Conservation (phyloP, 345 rosid genomes). For the Hibiscus tridactylites region DNA sequence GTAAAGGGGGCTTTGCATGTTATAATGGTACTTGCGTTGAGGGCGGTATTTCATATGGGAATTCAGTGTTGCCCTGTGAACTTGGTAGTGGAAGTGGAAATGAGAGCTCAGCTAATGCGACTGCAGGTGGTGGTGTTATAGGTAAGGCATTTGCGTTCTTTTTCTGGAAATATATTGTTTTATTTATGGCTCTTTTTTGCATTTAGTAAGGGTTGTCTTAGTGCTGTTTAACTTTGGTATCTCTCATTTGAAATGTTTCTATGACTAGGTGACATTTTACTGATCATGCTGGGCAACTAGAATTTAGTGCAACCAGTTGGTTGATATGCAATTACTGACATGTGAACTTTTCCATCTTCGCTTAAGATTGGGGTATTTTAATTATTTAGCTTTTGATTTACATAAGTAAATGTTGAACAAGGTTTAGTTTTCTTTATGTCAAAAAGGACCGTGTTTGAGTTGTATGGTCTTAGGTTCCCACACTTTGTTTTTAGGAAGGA, state of each 20-base stretch:
- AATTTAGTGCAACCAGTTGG: not conserved
- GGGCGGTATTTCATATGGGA: conserved; percentile 88
- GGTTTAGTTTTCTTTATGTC: not conserved
- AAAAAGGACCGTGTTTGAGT: not conserved
- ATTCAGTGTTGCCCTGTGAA: conserved; percentile 83
- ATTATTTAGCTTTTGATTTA: not conserved
- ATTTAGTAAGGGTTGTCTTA: not conserved
- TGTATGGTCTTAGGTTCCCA: not conserved
- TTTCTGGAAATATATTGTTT: not conserved
- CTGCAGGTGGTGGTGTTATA: conserved; percentile 93
- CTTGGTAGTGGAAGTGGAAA: conserved; percentile 99
- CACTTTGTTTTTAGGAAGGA: not conserved
- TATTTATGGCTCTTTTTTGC: not conserved
- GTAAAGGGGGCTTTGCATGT: conserved; percentile 81
- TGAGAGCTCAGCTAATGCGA: conserved; percentile 43
- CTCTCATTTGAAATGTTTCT: not conserved
- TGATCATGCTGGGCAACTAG: not conserved
- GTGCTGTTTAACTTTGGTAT: not conserved
- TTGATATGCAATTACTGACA: not conserved
- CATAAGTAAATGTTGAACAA: not conserved
- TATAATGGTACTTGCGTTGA: conserved; percentile 46
- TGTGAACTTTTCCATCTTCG: not conserved
- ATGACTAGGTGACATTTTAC: not conserved
- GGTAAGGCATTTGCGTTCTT: conserved; percentile 36
- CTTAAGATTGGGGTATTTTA: not conserved